Percentiles rank a stretch among this genome's conserved stretches.
Conservation (phyloP, 495 filamentous ascomycete species). For the Cercophora samala region DNA sequence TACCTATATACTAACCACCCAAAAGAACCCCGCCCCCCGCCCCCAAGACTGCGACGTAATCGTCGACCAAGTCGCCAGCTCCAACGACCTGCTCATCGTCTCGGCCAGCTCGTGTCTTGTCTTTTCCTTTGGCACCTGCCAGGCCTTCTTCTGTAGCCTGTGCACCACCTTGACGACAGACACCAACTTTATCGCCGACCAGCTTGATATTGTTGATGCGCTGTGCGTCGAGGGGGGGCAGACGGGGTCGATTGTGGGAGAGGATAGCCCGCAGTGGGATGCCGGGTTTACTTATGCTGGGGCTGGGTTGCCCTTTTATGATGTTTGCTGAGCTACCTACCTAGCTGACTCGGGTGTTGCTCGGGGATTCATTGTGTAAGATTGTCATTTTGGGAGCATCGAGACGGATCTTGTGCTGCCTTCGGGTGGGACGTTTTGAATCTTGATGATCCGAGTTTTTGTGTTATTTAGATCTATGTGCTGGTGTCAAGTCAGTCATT, state of each 20-base stretch:
- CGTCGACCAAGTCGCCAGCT: slow-evolving; percentile 32
- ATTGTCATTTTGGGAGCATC: background rate
- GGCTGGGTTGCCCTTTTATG: slow-evolving; percentile 35
- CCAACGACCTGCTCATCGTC: slow-evolving; percentile 35
- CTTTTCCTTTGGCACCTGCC: slow-evolving; percentile 38
- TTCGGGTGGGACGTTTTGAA: too few relatives aligned
- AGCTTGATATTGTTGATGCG: slow-evolving; percentile 37
- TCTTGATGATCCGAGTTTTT: too few relatives aligned
- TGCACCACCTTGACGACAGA: slow-evolving; percentile 37
- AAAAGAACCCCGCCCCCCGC: slow-evolving; percentile 32
- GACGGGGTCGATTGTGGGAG: slow-evolving; percentile 38
- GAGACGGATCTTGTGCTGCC: background rate
- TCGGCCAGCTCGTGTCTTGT: slow-evolving; percentile 38
- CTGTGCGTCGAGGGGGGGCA: slow-evolving; percentile 39
- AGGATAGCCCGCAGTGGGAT: slow-evolving; percentile 40
- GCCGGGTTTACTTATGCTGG: slow-evolving; percentile 38
- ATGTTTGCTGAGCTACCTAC: slow-evolving; percentile 34
- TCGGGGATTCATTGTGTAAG: background rate
- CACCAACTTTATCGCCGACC: slow-evolving; percentile 40
- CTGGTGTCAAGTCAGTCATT: too few relatives aligned
- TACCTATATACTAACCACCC: too few relatives aligned
- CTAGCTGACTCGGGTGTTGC: background rate
- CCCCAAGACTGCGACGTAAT: slow-evolving; percentile 37
- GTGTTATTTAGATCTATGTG: too few relatives aligned
- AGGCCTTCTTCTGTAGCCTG: slow-evolving; percentile 45